phyloP scores from a whole-genome alignment of 257 asterid genomes.

The Nicotiana sylvestris region DNA sequence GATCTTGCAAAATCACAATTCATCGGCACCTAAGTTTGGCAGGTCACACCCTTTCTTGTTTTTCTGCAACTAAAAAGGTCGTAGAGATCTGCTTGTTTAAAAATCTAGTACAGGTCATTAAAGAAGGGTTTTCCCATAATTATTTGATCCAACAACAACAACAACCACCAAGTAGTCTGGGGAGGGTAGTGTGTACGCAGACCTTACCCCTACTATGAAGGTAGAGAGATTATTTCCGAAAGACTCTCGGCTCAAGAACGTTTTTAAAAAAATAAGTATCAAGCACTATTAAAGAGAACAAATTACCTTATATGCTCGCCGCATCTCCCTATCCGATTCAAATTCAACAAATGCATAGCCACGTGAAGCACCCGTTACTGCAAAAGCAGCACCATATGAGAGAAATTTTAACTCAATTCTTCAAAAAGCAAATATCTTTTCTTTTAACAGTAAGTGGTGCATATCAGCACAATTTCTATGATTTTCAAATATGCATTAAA shows the following conservation, averaged over 20 bases:
- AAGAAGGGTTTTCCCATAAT: neutral
- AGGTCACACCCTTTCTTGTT: neutral
- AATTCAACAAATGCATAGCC: constrained; percentile 95
- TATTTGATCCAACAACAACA: neutral
- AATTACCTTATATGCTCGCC: constrained; percentile 72
- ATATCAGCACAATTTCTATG: neutral
- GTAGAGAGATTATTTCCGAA: no score
- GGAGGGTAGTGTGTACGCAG: no score
- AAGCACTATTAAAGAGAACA: constrained; percentile 9
- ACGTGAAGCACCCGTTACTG: constrained; percentile 94
- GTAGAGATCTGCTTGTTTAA: neutral
- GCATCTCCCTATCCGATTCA: constrained; percentile 84
- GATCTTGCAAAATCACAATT: neutral
- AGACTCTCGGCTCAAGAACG: no score
- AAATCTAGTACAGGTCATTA: neutral
- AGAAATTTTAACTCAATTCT: neutral
- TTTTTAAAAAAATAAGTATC: no score
- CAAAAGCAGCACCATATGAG: constrained; percentile 10
- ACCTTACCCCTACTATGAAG: no score
- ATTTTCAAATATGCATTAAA: neutral
- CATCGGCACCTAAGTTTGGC: neutral
- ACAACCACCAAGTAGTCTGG: no score
- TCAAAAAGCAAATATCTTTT: neutral
- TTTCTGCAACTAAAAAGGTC: neutral
- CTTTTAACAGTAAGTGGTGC: neutral